phyloP scores from a whole-genome alignment of 2,329 filamentous ascomycete species.

The Sarocladium strictum region DNA sequence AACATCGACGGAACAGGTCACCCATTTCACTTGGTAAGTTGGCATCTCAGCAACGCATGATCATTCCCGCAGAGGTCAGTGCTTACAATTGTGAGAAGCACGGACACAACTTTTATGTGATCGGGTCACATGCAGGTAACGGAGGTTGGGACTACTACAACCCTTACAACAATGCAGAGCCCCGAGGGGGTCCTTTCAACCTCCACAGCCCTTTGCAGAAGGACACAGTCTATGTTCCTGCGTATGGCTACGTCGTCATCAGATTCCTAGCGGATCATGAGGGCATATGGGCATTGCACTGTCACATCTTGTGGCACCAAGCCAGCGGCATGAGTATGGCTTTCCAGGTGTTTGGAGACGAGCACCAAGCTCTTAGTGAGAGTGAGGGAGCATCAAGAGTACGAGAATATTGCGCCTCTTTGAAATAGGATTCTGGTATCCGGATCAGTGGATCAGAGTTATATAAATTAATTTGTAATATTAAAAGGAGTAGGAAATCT shows the following conservation, averaged over 20 bases:
- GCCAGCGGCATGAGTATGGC: background rate
- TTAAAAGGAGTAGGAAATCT: too few relatives aligned
- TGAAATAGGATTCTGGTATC: too few relatives aligned
- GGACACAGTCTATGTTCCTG: constrained; percentile 43
- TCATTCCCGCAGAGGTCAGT: too few relatives aligned
- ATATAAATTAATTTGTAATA: too few relatives aligned
- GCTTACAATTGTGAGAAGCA: background rate
- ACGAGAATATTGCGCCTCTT: too few relatives aligned
- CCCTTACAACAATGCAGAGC: background rate
- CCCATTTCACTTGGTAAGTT: background rate
- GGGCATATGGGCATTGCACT: constrained; percentile 44
- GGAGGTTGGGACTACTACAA: background rate
- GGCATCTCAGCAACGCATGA: too few relatives aligned
- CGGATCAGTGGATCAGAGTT: too few relatives aligned
- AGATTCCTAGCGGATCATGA: constrained; percentile 44
- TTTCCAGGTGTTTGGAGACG: background rate
- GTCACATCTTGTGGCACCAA: constrained; percentile 42
- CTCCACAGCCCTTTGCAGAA: constrained; percentile 42
- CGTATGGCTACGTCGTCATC: constrained; percentile 38
- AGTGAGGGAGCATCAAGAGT: too few relatives aligned
- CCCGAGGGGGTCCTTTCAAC: constrained; percentile 2
- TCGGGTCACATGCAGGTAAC: background rate
- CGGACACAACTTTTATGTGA: background rate
- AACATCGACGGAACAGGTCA: background rate
- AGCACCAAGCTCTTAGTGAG: background rate